phyloP scores from a whole-genome alignment of 1,284 basidiomycete species.

The Leccinum pachyderme region DNA sequence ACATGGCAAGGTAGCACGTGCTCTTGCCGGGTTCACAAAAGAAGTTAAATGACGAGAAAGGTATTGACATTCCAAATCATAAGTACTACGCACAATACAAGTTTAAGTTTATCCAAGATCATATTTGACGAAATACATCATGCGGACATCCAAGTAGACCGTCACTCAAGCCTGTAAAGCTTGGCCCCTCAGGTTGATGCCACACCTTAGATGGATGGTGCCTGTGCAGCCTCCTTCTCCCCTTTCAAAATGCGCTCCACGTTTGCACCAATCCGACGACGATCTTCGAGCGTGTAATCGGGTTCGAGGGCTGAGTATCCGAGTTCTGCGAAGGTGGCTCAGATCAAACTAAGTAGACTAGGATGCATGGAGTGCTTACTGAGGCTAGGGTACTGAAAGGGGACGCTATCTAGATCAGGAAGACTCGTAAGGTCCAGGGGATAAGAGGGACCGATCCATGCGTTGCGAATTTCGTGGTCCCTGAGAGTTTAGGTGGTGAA shows the following conservation, averaged over 20 bases:
- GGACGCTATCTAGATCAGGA: constrained; percentile 51
- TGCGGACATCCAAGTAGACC: background rate
- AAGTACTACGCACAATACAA: background rate
- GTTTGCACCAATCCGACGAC: constrained; percentile 45
- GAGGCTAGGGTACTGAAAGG: constrained; percentile 66
- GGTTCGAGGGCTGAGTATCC: constrained; percentile 50
- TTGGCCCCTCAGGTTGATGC: background rate
- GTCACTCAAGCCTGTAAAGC: background rate
- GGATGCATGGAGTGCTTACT: constrained; percentile 41
- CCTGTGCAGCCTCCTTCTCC: constrained; percentile 55
- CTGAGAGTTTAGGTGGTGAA: constrained; percentile 22
- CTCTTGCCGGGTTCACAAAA: background rate
- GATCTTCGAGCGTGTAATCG: constrained; percentile 45
- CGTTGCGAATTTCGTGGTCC: constrained; percentile 64
- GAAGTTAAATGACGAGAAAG: background rate
- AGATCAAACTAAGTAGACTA: background rate
- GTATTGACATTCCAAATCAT: background rate
- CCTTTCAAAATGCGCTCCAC: constrained; percentile 48
- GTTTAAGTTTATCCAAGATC: background rate
- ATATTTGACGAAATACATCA: background rate
- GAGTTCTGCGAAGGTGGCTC: constrained; percentile 37
- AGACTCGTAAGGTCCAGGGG: constrained; percentile 61
- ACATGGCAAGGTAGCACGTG: too few species aligned
- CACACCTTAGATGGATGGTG: constrained; percentile 35
- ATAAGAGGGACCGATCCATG: constrained; percentile 71